Evolutionary conservation across 176 grass and related monocot genomes (phyloP).

Genomic region (Bolboschoenus planiculmis): DNA sequence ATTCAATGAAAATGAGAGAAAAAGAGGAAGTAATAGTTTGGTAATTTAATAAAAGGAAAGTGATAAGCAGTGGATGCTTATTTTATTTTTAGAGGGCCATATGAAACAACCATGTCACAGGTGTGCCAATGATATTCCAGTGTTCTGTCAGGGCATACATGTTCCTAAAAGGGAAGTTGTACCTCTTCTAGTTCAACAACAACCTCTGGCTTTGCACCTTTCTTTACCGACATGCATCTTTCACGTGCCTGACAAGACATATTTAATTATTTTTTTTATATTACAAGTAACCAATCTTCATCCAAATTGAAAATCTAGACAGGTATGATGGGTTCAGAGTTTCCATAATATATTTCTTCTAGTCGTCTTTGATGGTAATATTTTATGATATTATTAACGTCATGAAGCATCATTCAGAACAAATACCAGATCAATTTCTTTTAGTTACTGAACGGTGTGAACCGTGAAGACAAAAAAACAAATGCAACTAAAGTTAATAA

Average conservation of each 20-base stretch:
- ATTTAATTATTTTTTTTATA: background rate
- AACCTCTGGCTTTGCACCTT: slow-evolving; percentile 83
- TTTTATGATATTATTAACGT: background rate
- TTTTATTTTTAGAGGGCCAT: background rate
- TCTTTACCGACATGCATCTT: slow-evolving; percentile 83
- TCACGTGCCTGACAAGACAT: slow-evolving; percentile 54
- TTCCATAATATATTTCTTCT: background rate
- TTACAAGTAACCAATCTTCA: background rate
- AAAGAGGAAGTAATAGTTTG: background rate
- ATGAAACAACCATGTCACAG: background rate
- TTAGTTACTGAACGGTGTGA: background rate
- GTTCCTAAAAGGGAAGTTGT: slow-evolving; percentile 16
- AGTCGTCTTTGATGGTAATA: background rate
- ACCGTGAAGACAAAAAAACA: background rate
- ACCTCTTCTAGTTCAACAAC: slow-evolving; percentile 85
- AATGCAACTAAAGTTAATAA: background rate
- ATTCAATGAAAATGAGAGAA: background rate
- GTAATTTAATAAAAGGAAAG: background rate
- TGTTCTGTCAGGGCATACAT: background rate
- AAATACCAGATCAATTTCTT: background rate
- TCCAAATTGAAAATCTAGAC: background rate
- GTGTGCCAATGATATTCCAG: background rate
- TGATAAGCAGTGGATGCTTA: background rate
- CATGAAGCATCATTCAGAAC: background rate
- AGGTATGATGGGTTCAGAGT: background rate